phyloP scores from a whole-genome alignment of 2,329 filamentous ascomycete genomes.

The Colletotrichum nymphaeae region DNA sequence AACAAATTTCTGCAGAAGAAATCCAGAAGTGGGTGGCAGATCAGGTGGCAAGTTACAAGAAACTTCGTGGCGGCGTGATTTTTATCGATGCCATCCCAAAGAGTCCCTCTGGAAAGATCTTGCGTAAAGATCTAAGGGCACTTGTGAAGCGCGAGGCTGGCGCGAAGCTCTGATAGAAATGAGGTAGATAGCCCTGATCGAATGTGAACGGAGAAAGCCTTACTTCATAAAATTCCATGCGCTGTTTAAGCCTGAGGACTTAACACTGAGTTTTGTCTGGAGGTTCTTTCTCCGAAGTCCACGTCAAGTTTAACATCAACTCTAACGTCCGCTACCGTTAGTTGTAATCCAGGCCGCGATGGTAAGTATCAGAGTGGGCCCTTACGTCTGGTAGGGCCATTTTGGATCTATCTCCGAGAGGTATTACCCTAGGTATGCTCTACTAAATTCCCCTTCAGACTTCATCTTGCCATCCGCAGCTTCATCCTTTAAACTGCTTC shows the following conservation, averaged over 20 bases:
- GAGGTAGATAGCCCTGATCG: no score
- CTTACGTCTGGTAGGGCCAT: no score
- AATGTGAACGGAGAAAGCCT: not conserved
- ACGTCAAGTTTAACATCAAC: not conserved
- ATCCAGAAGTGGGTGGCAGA: slow-evolving; percentile 41
- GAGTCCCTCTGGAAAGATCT: slow-evolving; percentile 67
- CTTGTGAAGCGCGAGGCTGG: slow-evolving; percentile 46
- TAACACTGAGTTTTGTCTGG: no score
- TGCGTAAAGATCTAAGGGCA: slow-evolving; percentile 52
- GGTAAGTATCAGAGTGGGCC: not conserved
- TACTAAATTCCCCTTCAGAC: no score
- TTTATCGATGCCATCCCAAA: slow-evolving; percentile 79
- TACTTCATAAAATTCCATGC: not conserved
- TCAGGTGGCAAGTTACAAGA: slow-evolving; percentile 67
- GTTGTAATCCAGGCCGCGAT: not conserved
- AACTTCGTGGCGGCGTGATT: slow-evolving; percentile 76
- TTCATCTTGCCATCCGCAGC: no score
- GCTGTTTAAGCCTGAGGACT: not conserved
- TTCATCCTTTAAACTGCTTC: no score
- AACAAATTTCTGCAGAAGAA: slow-evolving; percentile 42
- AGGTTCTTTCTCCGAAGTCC: not conserved
- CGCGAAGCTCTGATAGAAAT: slow-evolving; percentile 14
- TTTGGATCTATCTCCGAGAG: not conserved
- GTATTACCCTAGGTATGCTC: no score
- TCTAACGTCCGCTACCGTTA: not conserved